Conservation (phyloP, 495 filamentous ascomycete species). For the Staphylotrichum longicolle region DNA sequence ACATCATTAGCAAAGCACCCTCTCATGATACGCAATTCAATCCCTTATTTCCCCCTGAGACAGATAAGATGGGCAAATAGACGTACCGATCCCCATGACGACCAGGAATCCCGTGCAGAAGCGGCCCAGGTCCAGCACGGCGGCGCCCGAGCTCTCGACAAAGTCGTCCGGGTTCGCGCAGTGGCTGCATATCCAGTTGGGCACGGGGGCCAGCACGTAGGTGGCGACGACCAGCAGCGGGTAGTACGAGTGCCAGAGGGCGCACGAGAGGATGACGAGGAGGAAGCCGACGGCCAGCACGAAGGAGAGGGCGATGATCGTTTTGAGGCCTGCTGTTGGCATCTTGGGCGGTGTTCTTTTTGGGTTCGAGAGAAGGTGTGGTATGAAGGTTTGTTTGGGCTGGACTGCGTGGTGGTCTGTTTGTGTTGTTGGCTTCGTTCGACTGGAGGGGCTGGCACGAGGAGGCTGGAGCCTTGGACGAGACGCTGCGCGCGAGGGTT, state of each 20-base stretch:
- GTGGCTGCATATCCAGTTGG: conserved; percentile 90
- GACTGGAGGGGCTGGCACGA: not conserved
- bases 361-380: conserved; percentile 4
- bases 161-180: conserved; percentile 96
- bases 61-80: not conserved
- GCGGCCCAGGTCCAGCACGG: conserved; percentile 82
- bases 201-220: conserved; percentile 88
- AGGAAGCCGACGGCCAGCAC: conserved; percentile 99
- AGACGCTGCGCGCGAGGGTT: not conserved
- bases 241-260: conserved; percentile 89
- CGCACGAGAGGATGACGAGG: conserved; percentile 96
- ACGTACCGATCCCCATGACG: conserved; percentile 95
- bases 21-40: not conserved
- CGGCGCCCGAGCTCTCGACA: conserved; percentile 77
- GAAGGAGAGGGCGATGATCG: conserved; percentile 98
- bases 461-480: not conserved
- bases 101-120: conserved; percentile 96
- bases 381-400: not conserved
- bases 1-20: conserved; percentile 21
- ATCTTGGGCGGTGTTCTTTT: conserved; percentile 51
- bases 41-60: not conserved
- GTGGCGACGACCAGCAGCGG: conserved; percentile 92
- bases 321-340: conserved; percentile 86
- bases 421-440: not conserved
- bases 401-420: not conserved